Base-by-base conservation (phyloP, 192 early-diverging fungal species). In the Kickxella alabastrina region DNA sequence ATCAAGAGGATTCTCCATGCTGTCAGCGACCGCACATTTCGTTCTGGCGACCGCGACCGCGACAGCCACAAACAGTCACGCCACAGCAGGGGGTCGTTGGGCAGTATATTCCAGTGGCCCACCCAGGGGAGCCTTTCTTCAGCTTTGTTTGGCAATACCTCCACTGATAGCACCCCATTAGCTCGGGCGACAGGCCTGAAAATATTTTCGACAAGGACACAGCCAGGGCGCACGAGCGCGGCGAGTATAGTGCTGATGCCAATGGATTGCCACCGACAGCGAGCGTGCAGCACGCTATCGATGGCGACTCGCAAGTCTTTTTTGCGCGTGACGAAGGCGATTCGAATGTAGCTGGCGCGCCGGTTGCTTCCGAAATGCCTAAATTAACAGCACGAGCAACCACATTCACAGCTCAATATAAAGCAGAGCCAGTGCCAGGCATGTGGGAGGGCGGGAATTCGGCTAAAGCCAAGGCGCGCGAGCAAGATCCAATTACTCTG, bases 351-450 rank as follows among this genome's bases (percentile, higher is more conserved):
- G 8, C 40, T 22, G 40, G 8, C 12, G 23, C 18, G 10, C 6
- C 19, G 8, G 5, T 23, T 42, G 40, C 40, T 10, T 7, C 40
- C 4, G 19, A 22, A n/a, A 27, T 45, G 43, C 43, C 43, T 2
- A 28, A 4, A n/a, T 5, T 17, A 48, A 17, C 19, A 18, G 46
- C 13, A 36, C 48, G 47, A 10, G 35, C 35, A 25, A 18, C 65
- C 9, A 75, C 72, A n/a, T 68, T 68, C 25, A 54, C 72, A 10
- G 47, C 43, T 8, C 45, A 64, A 32, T 75, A 75, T 35, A 40
- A 25, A 3, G 43, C 57, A 10, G 50, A 52, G 28, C 63, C 72
- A 1, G 57, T 54, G 17, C 72, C 72, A 2, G 72, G 72, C 3
- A 62, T 55, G 53, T 75, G 72, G 72, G 37, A 41, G 13, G 49